These are phyloP conservation scores for Cucumis melo DNA, from an alignment of 306 rosid species.

Conservation along the genomic window DNA sequence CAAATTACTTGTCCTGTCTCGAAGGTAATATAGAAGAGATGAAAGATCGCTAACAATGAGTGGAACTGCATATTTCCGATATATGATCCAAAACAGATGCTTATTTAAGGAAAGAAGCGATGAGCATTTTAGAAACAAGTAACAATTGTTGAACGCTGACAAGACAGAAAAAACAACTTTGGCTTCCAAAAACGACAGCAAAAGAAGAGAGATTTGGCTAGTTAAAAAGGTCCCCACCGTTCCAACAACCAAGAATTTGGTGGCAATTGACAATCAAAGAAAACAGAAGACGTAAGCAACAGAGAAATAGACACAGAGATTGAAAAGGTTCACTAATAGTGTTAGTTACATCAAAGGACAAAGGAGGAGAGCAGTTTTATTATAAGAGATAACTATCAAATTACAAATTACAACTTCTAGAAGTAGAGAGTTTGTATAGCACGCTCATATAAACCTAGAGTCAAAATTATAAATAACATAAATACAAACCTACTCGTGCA, in stretches of 20 bases:
- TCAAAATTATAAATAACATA: too few species aligned
- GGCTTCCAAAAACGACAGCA: not conserved
- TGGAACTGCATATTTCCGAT: not conserved
- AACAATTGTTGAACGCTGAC: not conserved
- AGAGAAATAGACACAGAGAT: too few species aligned
- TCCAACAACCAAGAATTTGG: not conserved
- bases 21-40: not conserved
- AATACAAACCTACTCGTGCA: too few species aligned
- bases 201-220: not conserved
- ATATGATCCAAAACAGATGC: not conserved
- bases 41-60: not conserved
- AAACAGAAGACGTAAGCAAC: too few species aligned
- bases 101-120: not conserved
- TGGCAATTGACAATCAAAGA: too few species aligned
- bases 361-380: too few species aligned
- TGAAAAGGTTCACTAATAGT: too few species aligned
- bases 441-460: too few species aligned
- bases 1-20: not conserved
- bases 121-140: not conserved
- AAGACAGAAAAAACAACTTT: not conserved
- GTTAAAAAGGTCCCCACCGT: not conserved
- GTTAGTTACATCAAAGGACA: too few species aligned
- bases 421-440: too few species aligned
- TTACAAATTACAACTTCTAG: too few species aligned
- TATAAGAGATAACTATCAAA: too few species aligned